A percentile compares a stretch with the other conserved stretches of the same genome.
Evolutionary conservation across 768 basidiomycete genomes (phyloP).

Genomic region (Hericium coralloides): DNA sequence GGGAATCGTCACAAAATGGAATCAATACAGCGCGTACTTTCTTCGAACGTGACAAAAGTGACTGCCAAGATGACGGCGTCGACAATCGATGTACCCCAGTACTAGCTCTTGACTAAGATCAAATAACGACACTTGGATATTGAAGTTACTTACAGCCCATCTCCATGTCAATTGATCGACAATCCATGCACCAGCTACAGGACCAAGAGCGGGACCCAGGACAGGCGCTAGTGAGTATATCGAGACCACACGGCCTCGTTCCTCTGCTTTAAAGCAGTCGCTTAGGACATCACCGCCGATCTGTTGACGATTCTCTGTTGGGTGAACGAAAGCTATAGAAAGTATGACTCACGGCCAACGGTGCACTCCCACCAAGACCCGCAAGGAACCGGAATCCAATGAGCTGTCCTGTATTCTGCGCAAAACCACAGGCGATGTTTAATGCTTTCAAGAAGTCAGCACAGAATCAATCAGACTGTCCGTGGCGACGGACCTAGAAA

Average conservation of each 20-base stretch:
- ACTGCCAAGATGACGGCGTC: slow-evolving; percentile 41
- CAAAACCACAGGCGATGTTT: not conserved
- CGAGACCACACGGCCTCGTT: slow-evolving; percentile 56
- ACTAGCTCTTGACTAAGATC: not conserved
- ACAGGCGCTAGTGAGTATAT: slow-evolving; percentile 59
- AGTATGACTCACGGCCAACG: slow-evolving; percentile 26
- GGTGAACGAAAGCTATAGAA: not conserved
- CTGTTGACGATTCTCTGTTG: not conserved
- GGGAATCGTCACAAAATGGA: not conserved
- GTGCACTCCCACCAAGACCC: not conserved
- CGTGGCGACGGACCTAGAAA: not conserved
- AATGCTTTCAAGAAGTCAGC: not conserved
- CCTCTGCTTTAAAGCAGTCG: slow-evolving; percentile 51
- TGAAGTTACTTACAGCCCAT: slow-evolving; percentile 42
- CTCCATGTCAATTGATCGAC: slow-evolving; percentile 58
- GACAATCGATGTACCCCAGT: slow-evolving; percentile 26
- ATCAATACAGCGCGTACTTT: not conserved
- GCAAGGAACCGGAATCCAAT: not conserved
- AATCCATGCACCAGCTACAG: slow-evolving; percentile 59
- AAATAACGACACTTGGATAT: not conserved
- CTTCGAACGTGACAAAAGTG: not conserved
- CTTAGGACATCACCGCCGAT: slow-evolving; percentile 58
- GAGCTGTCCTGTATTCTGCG: not conserved
- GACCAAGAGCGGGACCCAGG: slow-evolving; percentile 60
- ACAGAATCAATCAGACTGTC: not conserved